These are phyloP conservation scores for Botrytis galanthina DNA, from an alignment of 2,329 filamentous ascomycete species.

Conservation along the genomic window DNA sequence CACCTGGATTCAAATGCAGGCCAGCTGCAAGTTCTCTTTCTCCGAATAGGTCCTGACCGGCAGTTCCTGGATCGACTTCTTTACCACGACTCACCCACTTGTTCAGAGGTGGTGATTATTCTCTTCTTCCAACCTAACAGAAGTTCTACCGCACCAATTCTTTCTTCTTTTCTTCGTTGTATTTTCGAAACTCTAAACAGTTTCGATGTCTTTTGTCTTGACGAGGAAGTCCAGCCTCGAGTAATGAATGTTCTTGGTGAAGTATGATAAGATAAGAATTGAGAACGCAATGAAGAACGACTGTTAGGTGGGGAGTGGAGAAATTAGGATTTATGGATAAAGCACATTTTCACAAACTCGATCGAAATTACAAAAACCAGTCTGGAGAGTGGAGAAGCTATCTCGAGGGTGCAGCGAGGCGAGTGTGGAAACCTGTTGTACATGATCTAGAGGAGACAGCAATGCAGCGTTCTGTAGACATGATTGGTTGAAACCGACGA, in stretches of 20 bases:
- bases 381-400: slow-evolving; percentile 9
- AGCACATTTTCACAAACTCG: not conserved
- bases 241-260: slow-evolving; percentile 2
- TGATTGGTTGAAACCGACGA: slow-evolving; percentile 2
- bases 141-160: not conserved
- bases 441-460: slow-evolving; percentile 17
- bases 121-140: not conserved
- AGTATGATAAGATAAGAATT: slow-evolving; percentile 1
- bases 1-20: not conserved
- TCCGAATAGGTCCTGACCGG: not conserved
- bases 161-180: not conserved
- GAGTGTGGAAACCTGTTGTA: slow-evolving; percentile 12
- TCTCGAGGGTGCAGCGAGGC: slow-evolving; percentile 2
- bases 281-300: slow-evolving; percentile 1
- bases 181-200: not conserved
- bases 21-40: not conserved
- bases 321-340: slow-evolving; percentile 9
- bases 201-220: slow-evolving; percentile 10
- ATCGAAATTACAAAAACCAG: slow-evolving; percentile 1
- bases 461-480: not conserved
- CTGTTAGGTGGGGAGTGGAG: not conserved
- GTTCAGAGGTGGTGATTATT: not conserved
- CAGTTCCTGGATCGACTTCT: slow-evolving; percentile 8
- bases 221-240: slow-evolving; percentile 19
- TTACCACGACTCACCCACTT: slow-evolving; percentile 4